These are phyloP conservation scores for Starmerella geochares DNA, from an alignment of 805 yeast genomes.

Conservation along the genomic window DNA sequence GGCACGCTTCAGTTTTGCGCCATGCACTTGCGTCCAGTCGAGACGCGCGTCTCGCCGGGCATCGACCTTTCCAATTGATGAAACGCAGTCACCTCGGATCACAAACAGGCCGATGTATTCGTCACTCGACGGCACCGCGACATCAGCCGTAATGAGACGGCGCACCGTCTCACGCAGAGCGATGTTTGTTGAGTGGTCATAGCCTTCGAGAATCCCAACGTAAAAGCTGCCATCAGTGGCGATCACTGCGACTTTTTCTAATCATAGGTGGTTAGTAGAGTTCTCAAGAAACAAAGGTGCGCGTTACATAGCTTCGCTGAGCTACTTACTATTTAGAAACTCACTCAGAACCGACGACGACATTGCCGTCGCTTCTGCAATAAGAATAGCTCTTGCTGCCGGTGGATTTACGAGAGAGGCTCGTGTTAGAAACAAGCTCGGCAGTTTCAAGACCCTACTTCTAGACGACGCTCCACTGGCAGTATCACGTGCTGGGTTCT, in stretches of 20 bases:
- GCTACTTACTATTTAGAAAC: conserved; percentile 26
- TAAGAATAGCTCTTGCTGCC: neutral
- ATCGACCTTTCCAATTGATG: conserved; percentile 31
- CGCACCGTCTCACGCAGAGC: conserved; percentile 28
- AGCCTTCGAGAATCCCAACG: conserved; percentile 32
- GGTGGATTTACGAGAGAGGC: too few species aligned
- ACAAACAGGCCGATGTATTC: conserved; percentile 31
- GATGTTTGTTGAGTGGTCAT: conserved; percentile 33
- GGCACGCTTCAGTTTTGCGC: conserved; percentile 16
- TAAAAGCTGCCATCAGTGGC: conserved; percentile 32
- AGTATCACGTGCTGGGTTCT: too few species aligned
- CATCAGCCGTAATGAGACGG: conserved; percentile 22
- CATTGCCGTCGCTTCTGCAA: conserved; percentile 7
- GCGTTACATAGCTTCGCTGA: neutral
- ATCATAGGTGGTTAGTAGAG: conserved; percentile 17
- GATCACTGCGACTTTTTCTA: conserved; percentile 28
- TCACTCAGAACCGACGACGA: conserved; percentile 22
- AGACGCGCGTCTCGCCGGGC: conserved; percentile 27
- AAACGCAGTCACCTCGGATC: conserved; percentile 33
- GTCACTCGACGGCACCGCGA: conserved; percentile 17
- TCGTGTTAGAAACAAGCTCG: too few species aligned
- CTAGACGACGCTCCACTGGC: too few species aligned
- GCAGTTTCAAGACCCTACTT: too few species aligned
- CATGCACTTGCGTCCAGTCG: conserved; percentile 31
- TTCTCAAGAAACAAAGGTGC: neutral